Conservation (phyloP, 306 rosid species). For the Pyrus pyrifolia region DNA sequence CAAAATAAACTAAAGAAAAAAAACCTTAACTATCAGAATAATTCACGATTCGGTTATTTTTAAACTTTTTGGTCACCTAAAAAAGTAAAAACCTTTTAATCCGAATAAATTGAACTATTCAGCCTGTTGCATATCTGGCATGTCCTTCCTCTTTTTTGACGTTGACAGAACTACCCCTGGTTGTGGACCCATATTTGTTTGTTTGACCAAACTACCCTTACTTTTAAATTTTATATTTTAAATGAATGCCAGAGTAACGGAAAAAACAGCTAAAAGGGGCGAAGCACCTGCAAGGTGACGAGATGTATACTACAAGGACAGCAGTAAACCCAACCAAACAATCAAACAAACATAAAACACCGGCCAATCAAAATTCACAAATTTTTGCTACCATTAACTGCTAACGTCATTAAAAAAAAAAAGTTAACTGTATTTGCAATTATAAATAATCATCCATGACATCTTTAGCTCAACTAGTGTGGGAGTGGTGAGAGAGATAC, state of each 20-base stretch:
- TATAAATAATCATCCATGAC: too few relatives aligned
- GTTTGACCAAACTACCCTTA: not conserved
- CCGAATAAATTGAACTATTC: not conserved
- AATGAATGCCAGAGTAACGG: not conserved
- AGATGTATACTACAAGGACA: not conserved
- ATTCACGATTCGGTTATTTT: too few relatives aligned
- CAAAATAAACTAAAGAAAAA: too few relatives aligned
- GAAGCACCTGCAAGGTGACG: not conserved
- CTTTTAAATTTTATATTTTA: not conserved
- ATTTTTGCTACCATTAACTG: not conserved
- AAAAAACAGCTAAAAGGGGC: not conserved
- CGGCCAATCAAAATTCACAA: not conserved
- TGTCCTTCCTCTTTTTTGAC: not conserved
- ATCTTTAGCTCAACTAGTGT: too few relatives aligned
- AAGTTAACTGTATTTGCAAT: not conserved
- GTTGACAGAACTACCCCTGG: constrained; percentile 19
- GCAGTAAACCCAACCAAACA: not conserved
- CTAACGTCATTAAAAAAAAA: not conserved
- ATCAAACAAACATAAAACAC: not conserved
- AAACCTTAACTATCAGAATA: too few relatives aligned
- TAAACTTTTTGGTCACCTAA: not conserved
- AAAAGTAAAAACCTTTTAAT: too few relatives aligned
- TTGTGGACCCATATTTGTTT: not conserved
- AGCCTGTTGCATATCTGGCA: constrained; percentile 30
- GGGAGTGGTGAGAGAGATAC: too few relatives aligned